Evolutionary conservation across 2,329 filamentous ascomycete species (phyloP).

Genomic region (Cladosporium sp.): DNA sequence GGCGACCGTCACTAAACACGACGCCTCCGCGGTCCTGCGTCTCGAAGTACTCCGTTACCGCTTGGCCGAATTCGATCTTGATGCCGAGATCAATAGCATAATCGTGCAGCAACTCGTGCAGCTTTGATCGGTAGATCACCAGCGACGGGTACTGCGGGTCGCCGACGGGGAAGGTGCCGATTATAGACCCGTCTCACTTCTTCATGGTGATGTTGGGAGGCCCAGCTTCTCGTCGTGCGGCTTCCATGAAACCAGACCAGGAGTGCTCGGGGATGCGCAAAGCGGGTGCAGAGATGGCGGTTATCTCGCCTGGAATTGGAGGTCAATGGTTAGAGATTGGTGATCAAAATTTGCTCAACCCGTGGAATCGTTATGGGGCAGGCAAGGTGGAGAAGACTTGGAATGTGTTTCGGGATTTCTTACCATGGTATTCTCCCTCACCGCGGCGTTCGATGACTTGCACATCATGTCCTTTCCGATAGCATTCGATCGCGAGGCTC

Average conservation of each 20-base stretch:
- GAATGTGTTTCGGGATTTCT: background rate
- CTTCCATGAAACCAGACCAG: background rate
- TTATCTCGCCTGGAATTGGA: background rate
- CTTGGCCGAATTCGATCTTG: background rate
- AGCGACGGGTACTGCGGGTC: background rate
- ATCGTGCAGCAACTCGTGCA: background rate
- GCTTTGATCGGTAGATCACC: background rate
- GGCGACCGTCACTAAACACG: background rate
- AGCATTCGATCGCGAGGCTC: background rate
- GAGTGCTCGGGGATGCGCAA: background rate
- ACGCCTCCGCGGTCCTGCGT: background rate
- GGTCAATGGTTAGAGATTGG: background rate
- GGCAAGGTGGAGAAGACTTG: background rate
- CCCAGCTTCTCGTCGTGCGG: background rate
- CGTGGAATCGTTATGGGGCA: no score
- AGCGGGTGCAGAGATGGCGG: background rate
- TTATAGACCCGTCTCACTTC: background rate
- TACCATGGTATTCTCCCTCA: background rate
- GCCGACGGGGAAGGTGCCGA: background rate
- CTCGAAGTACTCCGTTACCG: background rate
- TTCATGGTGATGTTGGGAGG: background rate
- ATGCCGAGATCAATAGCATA: background rate
- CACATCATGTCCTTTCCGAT: background rate
- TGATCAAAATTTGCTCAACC: background rate
- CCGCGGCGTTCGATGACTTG: background rate